phyloP scores from a whole-genome alignment of 2,329 filamentous ascomycete species.

The Aspergillus melleus region DNA sequence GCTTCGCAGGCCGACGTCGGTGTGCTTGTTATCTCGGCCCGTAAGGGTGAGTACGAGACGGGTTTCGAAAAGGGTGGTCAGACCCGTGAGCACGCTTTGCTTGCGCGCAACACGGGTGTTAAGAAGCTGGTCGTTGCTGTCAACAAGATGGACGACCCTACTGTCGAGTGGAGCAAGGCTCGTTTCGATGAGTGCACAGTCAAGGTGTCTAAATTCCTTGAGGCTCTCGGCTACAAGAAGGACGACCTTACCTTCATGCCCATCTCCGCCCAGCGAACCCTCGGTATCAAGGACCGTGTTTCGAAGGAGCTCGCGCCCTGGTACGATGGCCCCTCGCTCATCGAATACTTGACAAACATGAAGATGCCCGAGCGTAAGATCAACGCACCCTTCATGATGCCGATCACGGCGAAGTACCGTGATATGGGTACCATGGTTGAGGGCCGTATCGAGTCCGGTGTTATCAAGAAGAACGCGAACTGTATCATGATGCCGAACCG shows the following conservation, averaged over 20 bases:
- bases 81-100: constrained; percentile 94
- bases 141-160: constrained; percentile 99
- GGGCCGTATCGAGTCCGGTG: constrained; percentile 93
- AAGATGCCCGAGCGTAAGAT: constrained; percentile 89
- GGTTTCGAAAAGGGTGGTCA: constrained; percentile 97
- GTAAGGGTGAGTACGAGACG: constrained; percentile 98
- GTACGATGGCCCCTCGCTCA: constrained; percentile 85
- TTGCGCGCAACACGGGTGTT: constrained; percentile 97
- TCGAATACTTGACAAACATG: constrained; percentile 96
- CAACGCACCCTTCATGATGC: constrained; percentile 99
- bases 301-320: constrained; percentile 74
- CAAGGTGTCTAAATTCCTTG: constrained; percentile 85
- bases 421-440: constrained; percentile 98
- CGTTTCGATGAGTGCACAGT: constrained; percentile 90
- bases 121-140: constrained; percentile 93
- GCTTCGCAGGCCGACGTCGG: constrained; percentile 92
- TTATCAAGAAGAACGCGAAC: constrained; percentile 83
- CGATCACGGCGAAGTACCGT: constrained; percentile 90
- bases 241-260: constrained; percentile 94
- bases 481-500: constrained; percentile 96
- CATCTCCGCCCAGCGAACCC: constrained; percentile 81
- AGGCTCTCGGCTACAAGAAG: constrained; percentile 94
- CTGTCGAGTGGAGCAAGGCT: constrained; percentile 92
- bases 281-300: constrained; percentile 86
- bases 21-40: constrained; percentile 90